Conservation (phyloP, 2,329 filamentous ascomycete genomes). For the Arachnopeziza araneosa region DNA sequence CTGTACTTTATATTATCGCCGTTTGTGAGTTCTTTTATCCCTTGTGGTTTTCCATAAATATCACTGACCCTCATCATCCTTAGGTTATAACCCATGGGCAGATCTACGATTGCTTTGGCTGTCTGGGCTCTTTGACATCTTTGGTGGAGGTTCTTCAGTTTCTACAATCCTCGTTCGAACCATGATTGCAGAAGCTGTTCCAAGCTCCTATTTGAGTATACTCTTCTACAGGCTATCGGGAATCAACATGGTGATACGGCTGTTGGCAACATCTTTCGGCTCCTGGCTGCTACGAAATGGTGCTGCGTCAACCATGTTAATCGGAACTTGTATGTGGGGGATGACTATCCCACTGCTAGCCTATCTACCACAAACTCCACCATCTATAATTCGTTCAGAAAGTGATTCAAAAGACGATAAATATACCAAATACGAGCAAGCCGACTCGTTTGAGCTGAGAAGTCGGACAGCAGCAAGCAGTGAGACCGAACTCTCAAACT, state of each 20-base stretch:
- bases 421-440: not conserved
- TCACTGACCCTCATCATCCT: no score
- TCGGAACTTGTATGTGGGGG: not conserved
- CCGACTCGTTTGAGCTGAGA: not conserved
- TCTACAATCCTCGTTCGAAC: not conserved
- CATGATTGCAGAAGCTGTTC: conserved; percentile 1
- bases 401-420: not conserved
- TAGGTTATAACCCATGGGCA: not conserved
- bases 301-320: not conserved
- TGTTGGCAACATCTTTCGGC: not conserved
- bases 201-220: not conserved
- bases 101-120: not conserved
- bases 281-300: not conserved
- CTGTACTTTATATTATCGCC: not conserved
- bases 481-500: not conserved
- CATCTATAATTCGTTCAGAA: not conserved
- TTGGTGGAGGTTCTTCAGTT: not conserved
- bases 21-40: not conserved
- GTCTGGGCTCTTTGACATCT: not conserved
- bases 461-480: not conserved
- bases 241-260: not conserved
- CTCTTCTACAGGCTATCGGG: conserved; percentile 1
- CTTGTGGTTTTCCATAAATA: not conserved
- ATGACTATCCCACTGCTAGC: not conserved
- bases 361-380: not conserved